Evolutionary conservation across 192 early-diverging fungal species (phyloP), one percentile per base, ranked within the genome.

Genomic region (Umbelopsis sp.): DNA sequence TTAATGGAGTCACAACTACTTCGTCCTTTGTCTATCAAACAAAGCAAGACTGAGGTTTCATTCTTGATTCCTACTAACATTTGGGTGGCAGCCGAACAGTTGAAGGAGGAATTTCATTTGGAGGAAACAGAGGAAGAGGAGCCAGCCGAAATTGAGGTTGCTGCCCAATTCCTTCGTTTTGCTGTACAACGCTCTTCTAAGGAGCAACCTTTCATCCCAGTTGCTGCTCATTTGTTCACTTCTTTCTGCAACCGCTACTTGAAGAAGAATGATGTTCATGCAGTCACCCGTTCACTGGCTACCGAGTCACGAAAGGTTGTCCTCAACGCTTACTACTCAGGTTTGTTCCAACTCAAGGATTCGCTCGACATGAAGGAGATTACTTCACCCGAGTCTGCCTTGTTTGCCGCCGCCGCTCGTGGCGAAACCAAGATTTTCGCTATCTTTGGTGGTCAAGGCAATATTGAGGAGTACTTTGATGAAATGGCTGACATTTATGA

Each of bases 401-500:
- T 96, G 50, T 85, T 94, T 64, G 77, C 83, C 27, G 88, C 89
- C 68, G 93, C 87, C 49, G 70, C 79, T 13, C 67, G 80, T 21
- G 88, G 89, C 25, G 79, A 74, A 11, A 89, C 92, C 46, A 80
- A 81, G 53, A 74, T 92, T 41, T 89, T 94, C 73, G 93, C 94
- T 45, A 87, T 98, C 70, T 98, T 98, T 89, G 96, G 96, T 70
- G 96, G 96, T 49, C 96, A 98, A 82, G 96, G 96, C 70, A 95
- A 93, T 75, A 92, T 94, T 45, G 91, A 95, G 69, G 94, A 94
- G 70, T 98, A 95, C 87, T 95, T 98, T 87, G 89, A 92, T 76
- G 96, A 98, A 81, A 84, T 96, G 27, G 89, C 90, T 45, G 84
- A 86, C 61, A 86, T 93, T 27, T 93, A 88, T 79, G 82, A 82